Base-by-base conservation (phyloP, 2,329 filamentous ascomycete species). In the Ploettnerulaceae sp. region DNA sequence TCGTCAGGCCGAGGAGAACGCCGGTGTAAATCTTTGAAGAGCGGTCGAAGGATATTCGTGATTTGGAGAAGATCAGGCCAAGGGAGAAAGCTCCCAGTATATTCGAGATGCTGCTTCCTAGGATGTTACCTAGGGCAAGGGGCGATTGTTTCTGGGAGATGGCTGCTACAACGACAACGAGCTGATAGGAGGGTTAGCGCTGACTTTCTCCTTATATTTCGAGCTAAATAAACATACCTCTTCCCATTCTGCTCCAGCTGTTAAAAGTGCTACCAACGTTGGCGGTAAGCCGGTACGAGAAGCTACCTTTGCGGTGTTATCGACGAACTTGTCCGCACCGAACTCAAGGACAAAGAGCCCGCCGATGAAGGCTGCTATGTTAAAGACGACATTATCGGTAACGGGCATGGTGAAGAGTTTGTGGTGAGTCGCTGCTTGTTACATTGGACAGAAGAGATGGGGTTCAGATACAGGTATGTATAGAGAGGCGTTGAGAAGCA, bases 1-100 rank as follows among this genome's bases (percentile, higher is more conserved):
- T 69, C 0, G 71, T 75, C 4, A 74, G 28, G 1, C 61, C 53
- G 5, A 75, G 61, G 8, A 71, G 58, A 7, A 74, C 45, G 1
- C 61, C 56, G 1, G 71, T 67, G 52, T 77, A 76, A 9, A 74
- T 62, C 49, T 69, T 71, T 1, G 72, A 65, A 48, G 70, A 75
- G n/a, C 57, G 53, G 51, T 77, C 74, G 48, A 76, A 77, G 1
- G 48, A 36, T 8, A 67, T 57, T 1, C 53, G 52, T 5, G 54
- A 48, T 6, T 61, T 57, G 47, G 68, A 62, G 53, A 69, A 73
- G 3, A 77, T 55, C 1, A 78, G 63, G 4, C 73, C 74, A 1
- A 78, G 63, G 1, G 73, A 74, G 54, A 78, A 78, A 9, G 75
- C 75, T 12, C 74, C 75, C 2, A 77, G 66, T 40, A 77, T 74